A percentile compares a stretch with the other conserved stretches of the same genome.
These are phyloP conservation scores for Penicillium alfredii DNA, from an alignment of 495 filamentous ascomycete species.

Conservation along the genomic window DNA sequence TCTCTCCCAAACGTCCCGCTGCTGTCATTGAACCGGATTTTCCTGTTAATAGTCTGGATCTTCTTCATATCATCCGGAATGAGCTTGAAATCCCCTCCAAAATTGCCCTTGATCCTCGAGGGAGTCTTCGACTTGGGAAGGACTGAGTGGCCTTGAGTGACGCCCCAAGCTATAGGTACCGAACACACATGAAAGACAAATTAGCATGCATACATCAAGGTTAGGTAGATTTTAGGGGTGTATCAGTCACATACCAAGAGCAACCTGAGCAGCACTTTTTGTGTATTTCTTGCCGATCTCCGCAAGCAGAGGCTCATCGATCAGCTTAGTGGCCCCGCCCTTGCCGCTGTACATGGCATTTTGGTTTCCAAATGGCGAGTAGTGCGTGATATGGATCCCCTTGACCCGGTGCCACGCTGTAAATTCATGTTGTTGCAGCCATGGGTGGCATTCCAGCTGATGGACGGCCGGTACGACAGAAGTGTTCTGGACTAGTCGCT, in stretches of 20 bases:
- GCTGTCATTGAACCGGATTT: slow-evolving; percentile 56
- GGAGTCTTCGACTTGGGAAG: slow-evolving; percentile 61
- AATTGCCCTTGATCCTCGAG: slow-evolving; percentile 47
- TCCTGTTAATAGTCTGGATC: slow-evolving; percentile 50
- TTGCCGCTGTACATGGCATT: slow-evolving; percentile 54
- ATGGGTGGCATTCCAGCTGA: slow-evolving; percentile 59
- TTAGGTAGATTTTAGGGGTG: slow-evolving; percentile 1
- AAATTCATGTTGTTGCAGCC: slow-evolving; percentile 56
- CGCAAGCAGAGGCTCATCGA: slow-evolving; percentile 54
- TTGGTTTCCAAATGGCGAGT: slow-evolving; percentile 67
- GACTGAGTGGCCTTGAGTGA: slow-evolving; percentile 56
- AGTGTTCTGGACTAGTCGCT: slow-evolving; percentile 56
- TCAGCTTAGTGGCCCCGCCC: slow-evolving; percentile 46
- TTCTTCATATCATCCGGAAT: slow-evolving; percentile 44
- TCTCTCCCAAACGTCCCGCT: slow-evolving; percentile 49
- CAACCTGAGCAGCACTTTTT: slow-evolving; percentile 56
- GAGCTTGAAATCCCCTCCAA: slow-evolving; percentile 57
- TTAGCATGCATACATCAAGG: too few relatives aligned
- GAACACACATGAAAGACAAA: too few relatives aligned
- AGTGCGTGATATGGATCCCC: slow-evolving; percentile 58
- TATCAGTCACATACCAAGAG: slow-evolving; percentile 45
- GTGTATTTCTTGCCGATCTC: slow-evolving; percentile 58
- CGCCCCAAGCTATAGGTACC: slow-evolving; percentile 58
- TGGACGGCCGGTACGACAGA: slow-evolving; percentile 58
- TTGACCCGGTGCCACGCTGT: slow-evolving; percentile 47